These are phyloP conservation scores for Neurospora hispaniola DNA, from an alignment of 495 filamentous ascomycete genomes.

Conservation along the genomic window DNA sequence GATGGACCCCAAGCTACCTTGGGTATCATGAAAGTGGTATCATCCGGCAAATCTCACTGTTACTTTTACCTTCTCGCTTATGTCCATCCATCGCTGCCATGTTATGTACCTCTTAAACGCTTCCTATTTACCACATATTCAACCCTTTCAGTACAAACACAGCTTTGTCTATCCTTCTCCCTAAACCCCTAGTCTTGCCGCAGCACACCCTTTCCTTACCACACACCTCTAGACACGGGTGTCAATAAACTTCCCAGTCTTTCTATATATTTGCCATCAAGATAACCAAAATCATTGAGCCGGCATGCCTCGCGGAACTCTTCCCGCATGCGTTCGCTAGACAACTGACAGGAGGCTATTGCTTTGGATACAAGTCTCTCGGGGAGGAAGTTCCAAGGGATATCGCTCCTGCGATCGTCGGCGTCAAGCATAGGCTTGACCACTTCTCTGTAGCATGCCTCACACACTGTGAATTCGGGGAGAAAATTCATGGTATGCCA, in stretches of 20 bases:
- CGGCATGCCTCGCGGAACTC: slow-evolving; percentile 50
- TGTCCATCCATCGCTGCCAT: not conserved
- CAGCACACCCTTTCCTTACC: not conserved
- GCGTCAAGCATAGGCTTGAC: slow-evolving; percentile 50
- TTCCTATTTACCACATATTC: not conserved
- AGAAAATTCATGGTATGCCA: slow-evolving; percentile 33
- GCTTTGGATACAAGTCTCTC: slow-evolving; percentile 29
- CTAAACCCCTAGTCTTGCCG: not conserved
- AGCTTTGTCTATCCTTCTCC: not conserved
- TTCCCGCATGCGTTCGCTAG: slow-evolving; percentile 61
- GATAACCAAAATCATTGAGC: slow-evolving; percentile 43
- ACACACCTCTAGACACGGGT: not conserved
- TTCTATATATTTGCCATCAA: slow-evolving; percentile 41
- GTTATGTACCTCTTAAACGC: not conserved
- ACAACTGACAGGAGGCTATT: slow-evolving; percentile 58
- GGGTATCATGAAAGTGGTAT: not conserved
- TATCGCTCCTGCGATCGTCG: slow-evolving; percentile 21
- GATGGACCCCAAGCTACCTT: not conserved
- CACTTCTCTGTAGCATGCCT: slow-evolving; percentile 52
- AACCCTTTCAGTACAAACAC: not conserved
- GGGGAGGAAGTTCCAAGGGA: slow-evolving; percentile 50
- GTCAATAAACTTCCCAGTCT: slow-evolving; percentile 14
- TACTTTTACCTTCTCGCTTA: not conserved
- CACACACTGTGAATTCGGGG: slow-evolving; percentile 33
- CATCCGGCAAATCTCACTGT: not conserved